Evolutionary conservation across 371 early-diverging fungal genomes (phyloP).

Genomic region (Dichotomocladium elegans): DNA sequence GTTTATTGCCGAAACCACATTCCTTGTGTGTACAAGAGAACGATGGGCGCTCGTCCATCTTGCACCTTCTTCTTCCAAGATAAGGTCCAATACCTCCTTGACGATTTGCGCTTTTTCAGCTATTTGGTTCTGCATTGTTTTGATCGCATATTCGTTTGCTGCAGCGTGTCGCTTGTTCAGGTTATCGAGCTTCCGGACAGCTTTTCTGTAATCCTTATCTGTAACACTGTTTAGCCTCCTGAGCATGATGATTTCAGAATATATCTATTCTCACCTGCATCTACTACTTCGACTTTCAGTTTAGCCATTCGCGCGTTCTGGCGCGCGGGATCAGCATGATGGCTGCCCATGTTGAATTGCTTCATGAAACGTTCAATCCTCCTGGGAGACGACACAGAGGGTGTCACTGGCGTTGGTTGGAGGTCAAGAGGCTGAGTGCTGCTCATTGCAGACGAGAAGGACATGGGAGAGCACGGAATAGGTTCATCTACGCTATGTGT

Average conservation of each 20-base stretch:
- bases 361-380: slow-evolving; percentile 20
- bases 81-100: slow-evolving; percentile 2
- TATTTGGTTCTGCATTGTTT: slow-evolving; percentile 9
- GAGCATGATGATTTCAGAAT: not conserved
- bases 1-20: not conserved
- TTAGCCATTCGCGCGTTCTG: slow-evolving; percentile 10
- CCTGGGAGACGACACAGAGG: slow-evolving; percentile 10
- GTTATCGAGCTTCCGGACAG: slow-evolving; percentile 10
- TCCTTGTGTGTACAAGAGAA: not conserved
- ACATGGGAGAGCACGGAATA: not conserved
- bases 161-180: slow-evolving; percentile 11
- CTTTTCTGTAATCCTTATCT: slow-evolving; percentile 16
- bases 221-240: not conserved
- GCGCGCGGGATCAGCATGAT: slow-evolving; percentile 9
- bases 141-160: slow-evolving; percentile 13
- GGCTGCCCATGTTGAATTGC: slow-evolving; percentile 5
- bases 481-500: not conserved
- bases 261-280: slow-evolving; percentile 15
- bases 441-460: not conserved
- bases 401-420: slow-evolving; percentile 11
- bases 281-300: slow-evolving; percentile 16
- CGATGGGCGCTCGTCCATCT: not conserved
- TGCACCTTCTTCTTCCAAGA: slow-evolving; percentile 2
- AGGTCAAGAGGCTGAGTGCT: not conserved
- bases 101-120: slow-evolving; percentile 7